Evolutionary conservation across 225 moss, liverwort and hornwort species (phyloP), one percentile per base, ranked within the genome.

Genomic region (Takakia lepidozioides): DNA sequence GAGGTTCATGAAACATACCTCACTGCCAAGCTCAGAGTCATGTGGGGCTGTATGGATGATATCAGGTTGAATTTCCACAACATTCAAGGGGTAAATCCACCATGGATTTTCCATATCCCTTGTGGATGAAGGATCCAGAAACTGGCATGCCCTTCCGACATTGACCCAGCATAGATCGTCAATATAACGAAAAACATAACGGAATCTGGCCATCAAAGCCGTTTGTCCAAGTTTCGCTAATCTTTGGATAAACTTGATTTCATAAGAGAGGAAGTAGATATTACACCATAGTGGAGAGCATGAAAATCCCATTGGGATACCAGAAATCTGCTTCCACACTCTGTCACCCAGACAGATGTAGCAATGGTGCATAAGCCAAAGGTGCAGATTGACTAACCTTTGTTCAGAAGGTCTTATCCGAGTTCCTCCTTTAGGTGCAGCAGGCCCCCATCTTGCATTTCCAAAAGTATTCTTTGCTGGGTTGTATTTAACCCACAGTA

Each of bases 161-260:
- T 64, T 64, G 0, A 55, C 0, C 18, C 48, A 35, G 47, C 48
- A 50, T n/a, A 64, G 0, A 10, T 56, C 56, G 41, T 64, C 56
- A 30, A 64, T 64, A 11, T 55, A 50, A 0, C 41, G 0, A 0
- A 0, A 49, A 0, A 41, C 25, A 26, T 25, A 10, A 0, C 0
- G 1, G 0, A 56, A 64, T 0, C 0, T 1, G 0, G 5, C 1
- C 19, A 55, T 27, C 0, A 63, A 1, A n/a, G n/a, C 47, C 1
- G 0, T 7, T 0, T 29, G 0, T 0, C 32, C 40, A 0, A 64
- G 24, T 0, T 2, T 2, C 1, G 49, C 63, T 2, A 56, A 5
- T 10, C 41, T 15, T 0, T 38, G 5, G 0, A 56, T 32, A 1
- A 64, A 64, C 10, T 23, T 27, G 0, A 3, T 21, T n/a, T n/a